A percentile compares a stretch with the other conserved stretches of the same genome.
These are phyloP conservation scores for Rugonectria rugulosa DNA, from an alignment of 2,329 filamentous ascomycete species.

Conservation along the genomic window DNA sequence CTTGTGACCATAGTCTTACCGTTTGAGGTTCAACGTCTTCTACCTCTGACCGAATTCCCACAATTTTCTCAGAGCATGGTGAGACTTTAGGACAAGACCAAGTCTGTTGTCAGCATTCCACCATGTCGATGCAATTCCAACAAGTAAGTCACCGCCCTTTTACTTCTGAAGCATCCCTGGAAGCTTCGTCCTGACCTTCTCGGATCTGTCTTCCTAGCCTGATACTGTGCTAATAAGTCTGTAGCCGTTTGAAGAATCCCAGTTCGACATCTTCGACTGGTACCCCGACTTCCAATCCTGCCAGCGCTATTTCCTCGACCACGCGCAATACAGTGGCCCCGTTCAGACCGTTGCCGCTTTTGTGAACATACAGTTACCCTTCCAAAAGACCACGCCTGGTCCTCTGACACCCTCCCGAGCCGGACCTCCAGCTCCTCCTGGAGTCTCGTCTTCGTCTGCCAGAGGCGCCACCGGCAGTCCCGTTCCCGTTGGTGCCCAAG, in stretches of 20 bases:
- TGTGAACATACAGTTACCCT: slow-evolving; percentile 90
- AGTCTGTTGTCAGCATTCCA: neutral
- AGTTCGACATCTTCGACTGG: slow-evolving; percentile 90
- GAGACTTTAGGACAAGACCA: slow-evolving; percentile 2
- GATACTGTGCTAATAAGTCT: slow-evolving; percentile 23
- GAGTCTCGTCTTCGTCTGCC: slow-evolving; percentile 38
- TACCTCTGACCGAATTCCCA: neutral
- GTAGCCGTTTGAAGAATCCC: slow-evolving; percentile 55
- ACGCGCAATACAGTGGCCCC: slow-evolving; percentile 81
- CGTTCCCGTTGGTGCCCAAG: slow-evolving; percentile 39
- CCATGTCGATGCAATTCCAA: slow-evolving; percentile 39
- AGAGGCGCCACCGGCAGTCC: slow-evolving; percentile 37
- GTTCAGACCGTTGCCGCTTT: slow-evolving; percentile 91
- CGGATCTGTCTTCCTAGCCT: slow-evolving; percentile 4
- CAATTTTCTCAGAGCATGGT: slow-evolving; percentile 3
- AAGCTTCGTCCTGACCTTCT: slow-evolving; percentile 7
- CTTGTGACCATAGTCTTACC: neutral
- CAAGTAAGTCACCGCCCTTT: slow-evolving; percentile 25
- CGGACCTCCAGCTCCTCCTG: slow-evolving; percentile 25
- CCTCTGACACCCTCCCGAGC: slow-evolving; percentile 50
- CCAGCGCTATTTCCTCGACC: slow-evolving; percentile 88
- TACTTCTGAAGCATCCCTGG: neutral
- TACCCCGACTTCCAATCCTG: slow-evolving; percentile 91
- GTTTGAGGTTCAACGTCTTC: neutral
- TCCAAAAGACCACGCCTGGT: slow-evolving; percentile 66